These are phyloP conservation scores for Phylloporus scabripes DNA, from an alignment of 768 basidiomycete species.

Conservation along the genomic window DNA sequence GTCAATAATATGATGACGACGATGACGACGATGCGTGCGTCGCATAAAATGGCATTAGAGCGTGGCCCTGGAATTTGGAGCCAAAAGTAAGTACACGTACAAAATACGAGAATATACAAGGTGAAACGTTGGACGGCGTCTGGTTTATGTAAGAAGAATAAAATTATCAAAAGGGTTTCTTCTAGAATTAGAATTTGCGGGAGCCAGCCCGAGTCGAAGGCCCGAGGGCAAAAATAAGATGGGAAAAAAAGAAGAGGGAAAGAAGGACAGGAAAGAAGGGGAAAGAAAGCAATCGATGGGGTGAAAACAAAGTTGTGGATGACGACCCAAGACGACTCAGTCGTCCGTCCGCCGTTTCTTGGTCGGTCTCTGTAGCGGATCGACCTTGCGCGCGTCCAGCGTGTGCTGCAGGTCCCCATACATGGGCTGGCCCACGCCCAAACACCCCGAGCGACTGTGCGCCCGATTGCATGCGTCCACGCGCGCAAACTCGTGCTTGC, in stretches of 20 bases:
- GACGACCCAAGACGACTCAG: not conserved
- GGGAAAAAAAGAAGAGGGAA: too few relatives aligned
- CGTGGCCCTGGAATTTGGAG: not conserved
- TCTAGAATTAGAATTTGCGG: not conserved
- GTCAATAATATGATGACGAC: not conserved
- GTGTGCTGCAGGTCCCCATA: slow-evolving; percentile 25
- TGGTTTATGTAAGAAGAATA: slow-evolving; percentile 15
- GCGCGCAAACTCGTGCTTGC: slow-evolving; percentile 30
- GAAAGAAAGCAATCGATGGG: not conserved
- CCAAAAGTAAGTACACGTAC: not conserved
- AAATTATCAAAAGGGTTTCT: not conserved
- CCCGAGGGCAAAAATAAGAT: not conserved
- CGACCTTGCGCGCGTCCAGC: slow-evolving; percentile 27
- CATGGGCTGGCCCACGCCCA: slow-evolving; percentile 28
- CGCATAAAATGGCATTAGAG: not conserved
- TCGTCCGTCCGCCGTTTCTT: slow-evolving; percentile 32
- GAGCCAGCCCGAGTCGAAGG: not conserved
- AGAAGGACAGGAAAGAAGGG: not conserved
- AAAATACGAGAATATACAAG: not conserved
- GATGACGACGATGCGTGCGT: not conserved
- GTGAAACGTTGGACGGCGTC: not conserved
- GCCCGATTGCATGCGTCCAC: slow-evolving; percentile 33
- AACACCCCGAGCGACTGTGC: slow-evolving; percentile 28
- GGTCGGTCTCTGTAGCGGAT: slow-evolving; percentile 12
- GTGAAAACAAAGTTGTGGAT: not conserved